These are phyloP conservation scores for Phytophthora meadii DNA, from an alignment of 352 stramenopile species.

Conservation along the genomic window DNA sequence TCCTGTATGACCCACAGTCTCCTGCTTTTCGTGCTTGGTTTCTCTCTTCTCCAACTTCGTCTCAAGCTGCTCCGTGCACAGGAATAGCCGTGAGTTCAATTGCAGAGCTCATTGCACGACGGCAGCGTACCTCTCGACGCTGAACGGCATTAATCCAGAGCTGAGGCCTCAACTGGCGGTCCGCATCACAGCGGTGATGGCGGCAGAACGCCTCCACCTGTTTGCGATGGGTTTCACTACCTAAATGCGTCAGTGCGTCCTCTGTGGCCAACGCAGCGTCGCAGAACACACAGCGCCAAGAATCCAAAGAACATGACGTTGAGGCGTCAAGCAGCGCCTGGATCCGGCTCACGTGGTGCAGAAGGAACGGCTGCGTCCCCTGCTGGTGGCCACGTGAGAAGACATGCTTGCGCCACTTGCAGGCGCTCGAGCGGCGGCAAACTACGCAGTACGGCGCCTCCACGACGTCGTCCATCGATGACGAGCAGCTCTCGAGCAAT, in stretches of 20 bases:
- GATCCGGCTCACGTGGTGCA: constrained; percentile 33
- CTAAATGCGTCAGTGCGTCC: constrained; percentile 53
- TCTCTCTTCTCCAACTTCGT: constrained; percentile 2
- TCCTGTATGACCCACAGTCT: constrained; percentile 2
- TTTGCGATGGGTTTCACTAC: constrained; percentile 38
- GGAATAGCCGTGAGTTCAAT: constrained; percentile 11
- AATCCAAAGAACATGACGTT: not conserved
- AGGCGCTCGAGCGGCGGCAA: constrained; percentile 65
- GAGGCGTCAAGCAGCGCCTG: constrained; percentile 33
- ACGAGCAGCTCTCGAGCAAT: constrained; percentile 4
- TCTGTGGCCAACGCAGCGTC: constrained; percentile 2
- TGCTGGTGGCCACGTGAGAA: constrained; percentile 69
- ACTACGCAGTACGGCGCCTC: constrained; percentile 58
- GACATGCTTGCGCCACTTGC: constrained; percentile 76
- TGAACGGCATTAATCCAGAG: constrained; percentile 44
- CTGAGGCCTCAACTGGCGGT: constrained; percentile 40
- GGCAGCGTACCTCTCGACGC: constrained; percentile 37
- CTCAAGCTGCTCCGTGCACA: constrained; percentile 25
- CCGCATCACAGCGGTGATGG: constrained; percentile 59
- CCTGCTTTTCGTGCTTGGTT: constrained; percentile 4
- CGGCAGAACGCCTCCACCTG: constrained; percentile 61
- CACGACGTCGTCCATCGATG: constrained; percentile 32
- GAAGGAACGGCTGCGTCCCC: constrained; percentile 49
- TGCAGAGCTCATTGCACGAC: constrained; percentile 2
- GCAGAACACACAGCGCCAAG: constrained; percentile 60